phyloP scores from a whole-genome alignment of 805 yeast species.

The Suhomyces xylopsoci region DNA sequence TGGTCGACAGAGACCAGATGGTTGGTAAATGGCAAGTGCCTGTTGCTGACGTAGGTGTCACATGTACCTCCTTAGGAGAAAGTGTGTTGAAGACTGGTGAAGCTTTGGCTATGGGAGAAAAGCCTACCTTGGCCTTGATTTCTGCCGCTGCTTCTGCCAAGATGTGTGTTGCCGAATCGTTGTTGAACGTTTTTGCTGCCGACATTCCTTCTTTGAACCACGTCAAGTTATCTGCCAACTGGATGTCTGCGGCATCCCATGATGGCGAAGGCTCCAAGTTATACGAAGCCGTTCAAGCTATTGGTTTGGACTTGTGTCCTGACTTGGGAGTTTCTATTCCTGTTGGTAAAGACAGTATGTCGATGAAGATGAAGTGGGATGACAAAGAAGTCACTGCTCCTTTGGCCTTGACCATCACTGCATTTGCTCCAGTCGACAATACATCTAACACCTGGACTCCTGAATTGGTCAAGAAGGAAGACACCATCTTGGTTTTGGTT shows the following conservation, averaged over 20 bases:
- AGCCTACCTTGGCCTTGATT: conserved; percentile 85
- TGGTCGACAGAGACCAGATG: conserved; percentile 95
- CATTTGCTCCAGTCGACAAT: conserved; percentile 82
- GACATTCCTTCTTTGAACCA: conserved; percentile 72
- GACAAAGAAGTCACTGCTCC: conserved; percentile 95
- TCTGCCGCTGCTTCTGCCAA: conserved; percentile 90
- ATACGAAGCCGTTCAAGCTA: conserved; percentile 95
- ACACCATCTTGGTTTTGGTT: conserved; percentile 69
- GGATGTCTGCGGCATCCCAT: conserved; percentile 98
- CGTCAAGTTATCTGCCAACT: conserved; percentile 90
- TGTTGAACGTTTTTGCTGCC: conserved; percentile 85
- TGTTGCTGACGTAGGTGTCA: conserved; percentile 96
- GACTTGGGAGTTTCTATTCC: conserved; percentile 89
- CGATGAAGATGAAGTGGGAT: conserved; percentile 98
- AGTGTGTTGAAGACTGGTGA: conserved; percentile 79
- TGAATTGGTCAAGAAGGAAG: conserved; percentile 52
- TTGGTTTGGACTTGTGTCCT: conserved; percentile 92
- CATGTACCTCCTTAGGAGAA: conserved; percentile 84
- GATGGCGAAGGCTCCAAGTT: conserved; percentile 93
- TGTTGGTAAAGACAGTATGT: conserved; percentile 98
- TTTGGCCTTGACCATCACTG: conserved; percentile 82
- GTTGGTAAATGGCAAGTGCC: conserved; percentile 99
- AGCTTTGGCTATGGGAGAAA: conserved; percentile 96
- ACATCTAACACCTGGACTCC: conserved; percentile 97
- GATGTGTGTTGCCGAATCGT: conserved; percentile 92